A percentile compares a stretch with the other conserved stretches of the same genome.
Conservation (phyloP, 2,329 filamentous ascomycete genomes). For the Fusarium albosuccineum region DNA sequence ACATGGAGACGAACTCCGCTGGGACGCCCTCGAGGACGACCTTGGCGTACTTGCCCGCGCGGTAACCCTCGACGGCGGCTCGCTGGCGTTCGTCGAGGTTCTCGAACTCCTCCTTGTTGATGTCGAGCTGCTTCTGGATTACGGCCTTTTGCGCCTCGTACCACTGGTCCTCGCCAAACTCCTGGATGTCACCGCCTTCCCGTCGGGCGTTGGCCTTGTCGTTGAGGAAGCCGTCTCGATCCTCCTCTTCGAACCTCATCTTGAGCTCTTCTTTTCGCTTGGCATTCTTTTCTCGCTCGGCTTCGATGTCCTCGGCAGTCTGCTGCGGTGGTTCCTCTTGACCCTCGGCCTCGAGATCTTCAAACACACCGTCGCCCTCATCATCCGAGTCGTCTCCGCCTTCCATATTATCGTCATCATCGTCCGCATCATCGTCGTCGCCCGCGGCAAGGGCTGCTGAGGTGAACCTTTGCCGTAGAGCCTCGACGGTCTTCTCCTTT, state of each 20-base stretch:
- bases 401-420: constrained; percentile 65
- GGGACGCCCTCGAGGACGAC: constrained; percentile 91
- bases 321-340: constrained; percentile 65
- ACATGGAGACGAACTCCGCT: constrained; percentile 87
- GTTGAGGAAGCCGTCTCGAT: constrained; percentile 94
- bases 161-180: constrained; percentile 98
- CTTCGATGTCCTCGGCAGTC: constrained; percentile 73
- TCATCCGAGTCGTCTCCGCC: constrained; percentile 66
- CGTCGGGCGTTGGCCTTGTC: constrained; percentile 83
- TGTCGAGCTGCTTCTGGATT: constrained; percentile 94
- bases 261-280: constrained; percentile 94
- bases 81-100: constrained; percentile 87
- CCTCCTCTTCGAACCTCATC: constrained; percentile 95
- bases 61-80: constrained; percentile 87
- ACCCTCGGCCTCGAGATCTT: constrained; percentile 74
- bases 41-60: constrained; percentile 92
- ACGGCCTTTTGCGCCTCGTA: constrained; percentile 96
- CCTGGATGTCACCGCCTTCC: constrained; percentile 76
- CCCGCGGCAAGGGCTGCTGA: constrained; percentile 68
- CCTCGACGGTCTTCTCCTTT: constrained; percentile 80
- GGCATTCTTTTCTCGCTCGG: constrained; percentile 91
- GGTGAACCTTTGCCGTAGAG: constrained; percentile 81
- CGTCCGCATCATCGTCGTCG: constrained; percentile 47
- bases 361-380: constrained; percentile 71
- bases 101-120: constrained; percentile 95